Evolutionary conservation across 208 protist genomes (phyloP), one percentile per base, ranked within the genome.

Genomic region (Leishmania tarentolae): DNA sequence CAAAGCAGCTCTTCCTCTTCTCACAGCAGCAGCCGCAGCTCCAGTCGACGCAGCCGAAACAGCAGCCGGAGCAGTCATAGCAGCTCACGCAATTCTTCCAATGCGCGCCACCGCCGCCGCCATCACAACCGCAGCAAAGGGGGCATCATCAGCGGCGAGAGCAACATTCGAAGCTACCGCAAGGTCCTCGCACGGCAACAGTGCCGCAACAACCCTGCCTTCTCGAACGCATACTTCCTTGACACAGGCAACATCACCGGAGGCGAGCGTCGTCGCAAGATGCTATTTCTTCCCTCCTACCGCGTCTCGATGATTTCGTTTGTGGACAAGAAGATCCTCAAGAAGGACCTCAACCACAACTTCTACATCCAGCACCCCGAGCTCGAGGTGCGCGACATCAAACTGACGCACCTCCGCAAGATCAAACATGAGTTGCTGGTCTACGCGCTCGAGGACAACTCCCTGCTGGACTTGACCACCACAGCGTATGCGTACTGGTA

Each of bases 401-500:
- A 95, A 80, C 87, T 97, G 66, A 95, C 93, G 2, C 93, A 97
- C 81, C 81, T 97, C 46, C 90, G 92, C 21, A 87, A 89, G 56
- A 93, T 95, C 76, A 89, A 90, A 65, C 82, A 88, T 47, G 91
- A 94, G 82, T 83, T 95, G 66, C 86, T 97, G 47, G 82, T 91
- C 71, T 91, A 95, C 84, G 92, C 87, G 35, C 83, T 97, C 1
- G 89, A 94, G 86, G 87, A 93, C 73, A 84, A 84, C 66, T 91
- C 87, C 4, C 87, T 91, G 31, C 80, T 97, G 40, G 92, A 97
- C 78, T 76, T 97, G 31, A 84, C 84, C 66, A 95, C 93, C 19
- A 81, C 91, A 46, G 92, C 93, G 24, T 86, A 95, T 78, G 93
- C 92, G n/a, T 94, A 95, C 81, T 97, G 93, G 92, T 97, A 97